Conservation (phyloP, 164 flowering plant genomes). For the Akebia trifoliata region DNA sequence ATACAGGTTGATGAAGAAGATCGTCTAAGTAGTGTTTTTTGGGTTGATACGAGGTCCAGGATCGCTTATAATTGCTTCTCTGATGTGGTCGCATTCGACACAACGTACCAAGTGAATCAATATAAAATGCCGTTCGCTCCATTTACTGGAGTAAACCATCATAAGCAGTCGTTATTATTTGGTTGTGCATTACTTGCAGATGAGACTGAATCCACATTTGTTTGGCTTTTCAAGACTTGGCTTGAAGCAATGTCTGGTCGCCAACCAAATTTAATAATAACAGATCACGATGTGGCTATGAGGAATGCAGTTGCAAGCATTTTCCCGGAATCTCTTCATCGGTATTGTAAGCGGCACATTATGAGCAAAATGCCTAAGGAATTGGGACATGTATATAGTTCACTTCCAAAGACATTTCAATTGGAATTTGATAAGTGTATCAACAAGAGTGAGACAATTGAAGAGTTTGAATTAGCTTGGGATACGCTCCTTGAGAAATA, state of each 20-base stretch:
- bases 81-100: slow-evolving; percentile 39
- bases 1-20: slow-evolving; percentile 38
- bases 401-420: slow-evolving; percentile 28
- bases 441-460: slow-evolving; percentile 22
- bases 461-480: slow-evolving; percentile 31
- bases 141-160: slow-evolving; percentile 39
- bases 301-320: slow-evolving; percentile 24
- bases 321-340: slow-evolving; percentile 26
- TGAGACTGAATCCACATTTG: slow-evolving; percentile 27
- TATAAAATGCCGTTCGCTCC: slow-evolving; percentile 38
- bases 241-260: slow-evolving; percentile 34
- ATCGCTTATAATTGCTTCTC: slow-evolving; percentile 29
- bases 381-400: slow-evolving; percentile 25
- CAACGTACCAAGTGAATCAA: slow-evolving; percentile 29
- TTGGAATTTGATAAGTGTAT: slow-evolving; percentile 31
- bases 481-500: slow-evolving; percentile 19
- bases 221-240: slow-evolving; percentile 40
- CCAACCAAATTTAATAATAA: slow-evolving; percentile 26
- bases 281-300: slow-evolving; percentile 29
- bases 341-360: slow-evolving; percentile 36
- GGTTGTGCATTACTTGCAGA: slow-evolving; percentile 41
- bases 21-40: slow-evolving; percentile 35
- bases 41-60: slow-evolving; percentile 40
- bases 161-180: slow-evolving; percentile 32
- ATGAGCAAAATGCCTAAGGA: slow-evolving; percentile 30